Evolutionary conservation across 2,329 filamentous ascomycete genomes (phyloP), one percentile per base, ranked within the genome.

Genomic region (Cercospora citrullina): DNA sequence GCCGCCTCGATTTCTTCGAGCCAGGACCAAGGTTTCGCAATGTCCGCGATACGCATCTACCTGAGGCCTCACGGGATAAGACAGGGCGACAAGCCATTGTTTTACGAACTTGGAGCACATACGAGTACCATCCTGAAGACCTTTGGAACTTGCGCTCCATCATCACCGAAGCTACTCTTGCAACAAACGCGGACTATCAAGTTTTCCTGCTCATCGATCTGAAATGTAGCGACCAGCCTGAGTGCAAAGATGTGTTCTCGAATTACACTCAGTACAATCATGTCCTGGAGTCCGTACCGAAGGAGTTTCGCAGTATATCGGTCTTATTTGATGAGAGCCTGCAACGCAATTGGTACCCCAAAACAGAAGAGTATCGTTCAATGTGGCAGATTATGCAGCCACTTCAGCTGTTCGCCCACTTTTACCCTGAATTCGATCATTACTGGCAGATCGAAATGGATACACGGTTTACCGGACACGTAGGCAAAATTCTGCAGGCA

Each of bases 281-380:
- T 18, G 26, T 60, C 16, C 42, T 67, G 14, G 31, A 67, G n/a
- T 45, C 60, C n/a, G 76, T 94, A 14, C 91, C 94, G 0, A 85
- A 88, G 71, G 94, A 97, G 76, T 97, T 97, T 80, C 89, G 86
- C 68, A 91, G 91, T 48, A 88, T 97, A 76, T 91, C 91, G 18
- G 95, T 91, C 0, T 84, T 97, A 5, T 97, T 94, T 94, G 94
- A 92, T 1, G 92, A 96, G 79, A 90, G 90, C 12, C 92, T 97
- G 79, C 89, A 91, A 74, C 92, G 95, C 72, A 87, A 90, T 33
- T 92, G 87, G 79, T 84, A 84, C 71, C 84, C 85, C 61, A 85
- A 90, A 45, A 84, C 94, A 48, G 91, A 92, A 0, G 89, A 96
- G 1, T 97, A 77, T 93, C 93, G 18, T 39, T 64, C 42, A 92